Conservation (phyloP, 2,329 filamentous ascomycete species). For the Xylariaceae sp. region DNA sequence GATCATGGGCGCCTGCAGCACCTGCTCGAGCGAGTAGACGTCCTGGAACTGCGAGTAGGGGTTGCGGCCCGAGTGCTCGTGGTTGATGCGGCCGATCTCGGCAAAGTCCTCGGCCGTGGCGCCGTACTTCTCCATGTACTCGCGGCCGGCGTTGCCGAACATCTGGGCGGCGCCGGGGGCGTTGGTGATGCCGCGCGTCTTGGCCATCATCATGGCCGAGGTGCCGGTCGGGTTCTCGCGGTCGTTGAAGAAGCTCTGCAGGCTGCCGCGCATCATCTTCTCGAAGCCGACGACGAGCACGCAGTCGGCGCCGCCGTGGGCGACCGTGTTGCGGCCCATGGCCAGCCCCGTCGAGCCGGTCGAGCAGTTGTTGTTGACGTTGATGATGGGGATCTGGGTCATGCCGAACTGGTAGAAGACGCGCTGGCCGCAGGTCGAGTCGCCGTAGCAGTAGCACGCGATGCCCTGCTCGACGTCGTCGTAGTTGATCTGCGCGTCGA, state of each 20-base stretch:
- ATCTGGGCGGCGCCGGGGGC: conserved; percentile 83
- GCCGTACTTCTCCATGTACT: conserved; percentile 93
- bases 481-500: conserved; percentile 85
- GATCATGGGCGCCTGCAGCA: conserved; percentile 69
- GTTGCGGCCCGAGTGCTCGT: conserved; percentile 84
- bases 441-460: conserved; percentile 97
- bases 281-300: conserved; percentile 91
- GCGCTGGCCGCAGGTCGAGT: conserved; percentile 88
- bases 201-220: conserved; percentile 69
- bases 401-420: conserved; percentile 99
- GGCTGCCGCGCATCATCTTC: conserved; percentile 92
- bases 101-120: conserved; percentile 82
- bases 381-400: conserved; percentile 93
- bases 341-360: conserved; percentile 88
- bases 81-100: conserved; percentile 89
- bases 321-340: conserved; percentile 74
- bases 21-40: conserved; percentile 80
- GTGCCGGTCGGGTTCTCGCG: conserved; percentile 72
- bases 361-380: conserved; percentile 98
- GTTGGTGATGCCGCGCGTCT: conserved; percentile 72
- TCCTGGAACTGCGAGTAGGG: conserved; percentile 97
- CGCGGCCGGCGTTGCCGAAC: conserved; percentile 88
- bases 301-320: conserved; percentile 75
- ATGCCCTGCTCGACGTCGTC: conserved; percentile 92
- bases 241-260: conserved; percentile 80